phyloP scores from a whole-genome alignment of 2,329 filamentous ascomycete species.

The Epichloe glyceriae region DNA sequence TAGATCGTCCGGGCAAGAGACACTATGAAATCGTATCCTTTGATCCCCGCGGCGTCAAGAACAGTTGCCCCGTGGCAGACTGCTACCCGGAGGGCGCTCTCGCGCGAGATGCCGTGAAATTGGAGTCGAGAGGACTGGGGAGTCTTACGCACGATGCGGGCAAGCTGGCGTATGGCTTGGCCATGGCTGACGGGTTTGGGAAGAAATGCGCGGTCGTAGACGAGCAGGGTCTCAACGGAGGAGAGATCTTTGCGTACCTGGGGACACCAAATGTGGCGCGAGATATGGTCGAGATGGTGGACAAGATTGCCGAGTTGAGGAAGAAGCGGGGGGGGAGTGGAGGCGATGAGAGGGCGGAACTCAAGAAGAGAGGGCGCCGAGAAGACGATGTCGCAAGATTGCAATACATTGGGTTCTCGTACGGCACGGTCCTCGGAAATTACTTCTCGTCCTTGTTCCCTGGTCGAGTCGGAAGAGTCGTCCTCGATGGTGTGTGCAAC shows the following conservation, averaged over 20 bases:
- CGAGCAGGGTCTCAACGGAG: constrained; percentile 2
- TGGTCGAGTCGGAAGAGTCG: constrained; percentile 25
- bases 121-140: constrained; percentile 21
- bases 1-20: constrained; percentile 15
- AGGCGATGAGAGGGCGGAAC: constrained; percentile 2
- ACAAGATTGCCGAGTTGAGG: constrained; percentile 24
- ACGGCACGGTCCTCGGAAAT: constrained; percentile 24
- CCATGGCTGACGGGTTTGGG: constrained; percentile 15
- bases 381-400: constrained; percentile 13
- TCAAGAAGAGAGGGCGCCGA: constrained; percentile 6
- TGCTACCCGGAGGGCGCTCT: constrained; percentile 23
- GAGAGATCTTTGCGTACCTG: constrained; percentile 20
- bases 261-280: constrained; percentile 26
- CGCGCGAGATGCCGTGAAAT: constrained; percentile 16
- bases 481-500: constrained; percentile 27
- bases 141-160: constrained; percentile 9
- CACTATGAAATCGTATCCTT: constrained; percentile 31
- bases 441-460: constrained; percentile 24
- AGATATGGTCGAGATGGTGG: constrained; percentile 32
- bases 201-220: constrained; percentile 16
- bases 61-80: constrained; percentile 23
- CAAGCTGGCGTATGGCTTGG: constrained; percentile 15
- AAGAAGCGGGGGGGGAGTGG: constrained; percentile 4
- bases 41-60: constrained; percentile 29
- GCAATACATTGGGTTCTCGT: constrained; percentile 39